These are phyloP conservation scores for Microsporum audouinii DNA, from an alignment of 2,329 filamentous ascomycete species.

Conservation along the genomic window DNA sequence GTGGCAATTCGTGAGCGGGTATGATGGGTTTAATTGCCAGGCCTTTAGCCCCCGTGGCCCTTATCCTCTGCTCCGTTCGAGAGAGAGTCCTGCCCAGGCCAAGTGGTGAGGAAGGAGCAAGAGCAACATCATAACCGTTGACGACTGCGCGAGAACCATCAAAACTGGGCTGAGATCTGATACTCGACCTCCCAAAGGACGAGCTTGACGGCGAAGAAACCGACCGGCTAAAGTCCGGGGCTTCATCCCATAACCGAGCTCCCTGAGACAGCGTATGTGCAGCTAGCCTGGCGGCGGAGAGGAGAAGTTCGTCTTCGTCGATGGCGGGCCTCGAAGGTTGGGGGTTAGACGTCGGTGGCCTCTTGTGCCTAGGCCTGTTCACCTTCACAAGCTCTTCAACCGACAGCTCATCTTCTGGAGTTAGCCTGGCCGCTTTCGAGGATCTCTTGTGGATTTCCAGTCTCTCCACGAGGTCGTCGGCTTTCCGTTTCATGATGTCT, in stretches of 20 bases:
- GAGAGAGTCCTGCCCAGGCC: slow-evolving; percentile 32
- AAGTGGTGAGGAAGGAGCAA: slow-evolving; percentile 28
- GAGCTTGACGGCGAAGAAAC: slow-evolving; percentile 12
- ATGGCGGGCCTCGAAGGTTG: slow-evolving; percentile 16
- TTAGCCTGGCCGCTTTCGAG: slow-evolving; percentile 9
- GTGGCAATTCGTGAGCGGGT: not conserved
- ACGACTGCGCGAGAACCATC: slow-evolving; percentile 16
- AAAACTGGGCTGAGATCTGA: slow-evolving; percentile 9
- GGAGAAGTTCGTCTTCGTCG: slow-evolving; percentile 33
- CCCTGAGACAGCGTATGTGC: slow-evolving; percentile 31
- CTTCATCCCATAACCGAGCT: slow-evolving; percentile 23
- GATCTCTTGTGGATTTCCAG: not conserved
- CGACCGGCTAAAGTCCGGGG: slow-evolving; percentile 17
- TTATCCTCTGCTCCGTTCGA: slow-evolving; percentile 34
- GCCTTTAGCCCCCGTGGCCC: slow-evolving; percentile 33
- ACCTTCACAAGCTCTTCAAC: slow-evolving; percentile 14
- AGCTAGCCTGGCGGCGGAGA: slow-evolving; percentile 32
- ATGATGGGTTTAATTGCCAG: slow-evolving; percentile 25
- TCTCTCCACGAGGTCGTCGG: slow-evolving; percentile 4
- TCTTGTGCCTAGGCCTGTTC: slow-evolving; percentile 8
- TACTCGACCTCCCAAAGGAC: slow-evolving; percentile 5
- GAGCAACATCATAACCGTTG: slow-evolving; percentile 33
- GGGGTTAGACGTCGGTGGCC: slow-evolving; percentile 4
- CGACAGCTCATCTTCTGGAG: slow-evolving; percentile 8
- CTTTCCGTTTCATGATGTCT: slow-evolving; percentile 14